These are phyloP conservation scores for Trametopsis cervina DNA, from an alignment of 768 basidiomycete species.

Conservation along the genomic window DNA sequence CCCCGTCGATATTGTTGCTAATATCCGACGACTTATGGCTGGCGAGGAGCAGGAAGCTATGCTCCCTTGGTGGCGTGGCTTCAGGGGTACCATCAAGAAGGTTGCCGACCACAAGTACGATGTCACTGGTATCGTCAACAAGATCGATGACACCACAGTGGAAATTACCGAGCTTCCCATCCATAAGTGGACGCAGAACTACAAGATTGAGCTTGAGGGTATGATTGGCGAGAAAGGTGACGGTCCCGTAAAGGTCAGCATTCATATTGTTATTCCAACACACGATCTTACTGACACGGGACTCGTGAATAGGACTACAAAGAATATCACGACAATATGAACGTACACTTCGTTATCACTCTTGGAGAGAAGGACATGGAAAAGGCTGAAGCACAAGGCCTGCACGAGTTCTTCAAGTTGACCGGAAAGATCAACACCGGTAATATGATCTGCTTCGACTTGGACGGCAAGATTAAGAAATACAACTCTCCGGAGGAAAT, in stretches of 20 bases:
- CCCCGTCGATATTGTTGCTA: slow-evolving; percentile 82
- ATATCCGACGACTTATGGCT: slow-evolving; percentile 80
- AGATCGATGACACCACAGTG: slow-evolving; percentile 81
- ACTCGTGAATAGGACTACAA: slow-evolving; percentile 73
- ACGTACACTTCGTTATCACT: slow-evolving; percentile 81
- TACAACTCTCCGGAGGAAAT: slow-evolving; percentile 89
- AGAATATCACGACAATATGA: slow-evolving; percentile 90
- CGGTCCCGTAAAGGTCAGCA: slow-evolving; percentile 66
- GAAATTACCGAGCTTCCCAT: slow-evolving; percentile 95
- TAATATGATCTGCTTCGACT: slow-evolving; percentile 99
- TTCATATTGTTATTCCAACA: neutral
- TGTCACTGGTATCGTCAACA: slow-evolving; percentile 63
- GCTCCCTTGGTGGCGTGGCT: slow-evolving; percentile 97
- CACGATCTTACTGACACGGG: neutral
- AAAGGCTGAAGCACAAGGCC: slow-evolving; percentile 84
- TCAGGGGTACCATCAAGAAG: slow-evolving; percentile 80
- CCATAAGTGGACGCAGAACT: slow-evolving; percentile 89
- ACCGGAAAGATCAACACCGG: slow-evolving; percentile 76
- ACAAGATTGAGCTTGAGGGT: slow-evolving; percentile 85
- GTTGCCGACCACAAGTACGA: slow-evolving; percentile 83
- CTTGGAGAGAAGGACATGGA: slow-evolving; percentile 77
- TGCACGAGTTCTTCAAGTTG: slow-evolving; percentile 89
- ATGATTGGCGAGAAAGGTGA: slow-evolving; percentile 87
- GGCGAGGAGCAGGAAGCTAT: slow-evolving; percentile 80
- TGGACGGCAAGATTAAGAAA: slow-evolving; percentile 92